Conservation (phyloP, 2,329 filamentous ascomycete genomes). For the Fusarium acutatum region DNA sequence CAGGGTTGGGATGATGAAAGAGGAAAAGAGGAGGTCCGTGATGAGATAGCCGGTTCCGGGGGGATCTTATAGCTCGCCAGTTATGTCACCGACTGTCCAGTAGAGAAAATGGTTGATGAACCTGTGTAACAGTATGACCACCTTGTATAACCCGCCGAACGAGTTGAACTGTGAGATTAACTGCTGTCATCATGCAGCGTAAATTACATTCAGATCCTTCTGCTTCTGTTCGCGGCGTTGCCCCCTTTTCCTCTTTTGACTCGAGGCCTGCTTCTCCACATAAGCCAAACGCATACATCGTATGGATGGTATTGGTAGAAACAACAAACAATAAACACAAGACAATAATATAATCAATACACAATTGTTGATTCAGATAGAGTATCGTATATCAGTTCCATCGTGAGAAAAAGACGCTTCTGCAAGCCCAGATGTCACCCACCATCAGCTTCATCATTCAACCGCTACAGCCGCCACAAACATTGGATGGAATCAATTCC, state of each 20-base stretch:
- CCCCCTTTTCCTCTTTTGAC: conserved; percentile 20
- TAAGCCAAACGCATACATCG: background rate
- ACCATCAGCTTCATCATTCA: background rate
- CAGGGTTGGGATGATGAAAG: conserved; percentile 29
- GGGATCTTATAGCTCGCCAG: conserved; percentile 1
- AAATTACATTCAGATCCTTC: conserved; percentile 7
- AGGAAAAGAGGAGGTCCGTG: conserved; percentile 29
- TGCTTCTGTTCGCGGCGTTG: background rate
- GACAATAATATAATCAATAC: background rate
- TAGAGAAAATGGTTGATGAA: background rate
- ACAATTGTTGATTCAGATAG: background rate
- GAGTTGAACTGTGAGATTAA: background rate
- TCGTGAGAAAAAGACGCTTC: background rate
- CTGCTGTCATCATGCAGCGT: background rate
- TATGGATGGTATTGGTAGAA: background rate
- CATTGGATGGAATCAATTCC: background rate
- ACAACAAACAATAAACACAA: background rate
- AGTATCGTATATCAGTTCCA: background rate
- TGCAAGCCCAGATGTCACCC: background rate
- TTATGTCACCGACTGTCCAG: background rate
- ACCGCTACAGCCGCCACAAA: conserved; percentile 26
- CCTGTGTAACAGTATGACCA: background rate
- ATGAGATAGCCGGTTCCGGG: conserved; percentile 30
- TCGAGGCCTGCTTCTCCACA: conserved; percentile 17
- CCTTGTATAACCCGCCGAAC: background rate